Evolutionary conservation across 2,329 filamentous ascomycete genomes (phyloP).

Genomic region (Aureobasidium uvarum): DNA sequence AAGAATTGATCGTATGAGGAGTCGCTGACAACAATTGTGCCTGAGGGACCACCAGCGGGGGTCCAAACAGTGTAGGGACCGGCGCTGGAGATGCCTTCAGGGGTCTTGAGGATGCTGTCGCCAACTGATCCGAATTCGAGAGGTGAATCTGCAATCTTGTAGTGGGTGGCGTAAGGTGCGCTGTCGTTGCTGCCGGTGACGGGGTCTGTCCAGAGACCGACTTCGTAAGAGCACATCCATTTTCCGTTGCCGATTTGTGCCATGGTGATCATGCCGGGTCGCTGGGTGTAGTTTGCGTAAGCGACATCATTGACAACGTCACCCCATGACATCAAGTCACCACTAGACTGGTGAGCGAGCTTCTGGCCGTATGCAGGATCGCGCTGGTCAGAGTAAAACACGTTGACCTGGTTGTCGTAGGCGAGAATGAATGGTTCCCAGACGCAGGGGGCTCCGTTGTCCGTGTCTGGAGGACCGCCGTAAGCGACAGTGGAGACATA

Average conservation of each 20-base stretch:
- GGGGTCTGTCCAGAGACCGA: conserved; percentile 40
- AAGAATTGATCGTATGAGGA: conserved; percentile 47
- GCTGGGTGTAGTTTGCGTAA: conserved; percentile 59
- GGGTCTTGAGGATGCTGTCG: conserved; percentile 45
- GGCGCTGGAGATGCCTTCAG: conserved; percentile 47
- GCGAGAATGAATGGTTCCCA: conserved; percentile 70
- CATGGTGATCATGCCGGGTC: conserved; percentile 68
- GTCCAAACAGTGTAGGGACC: conserved; percentile 56
- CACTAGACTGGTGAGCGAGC: conserved; percentile 62
- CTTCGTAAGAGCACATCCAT: conserved; percentile 66
- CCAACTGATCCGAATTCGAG: conserved; percentile 48
- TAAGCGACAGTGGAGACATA: conserved; percentile 65
- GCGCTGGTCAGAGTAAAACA: conserved; percentile 71
- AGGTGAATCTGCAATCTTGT: conserved; percentile 48
- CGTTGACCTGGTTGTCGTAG: conserved; percentile 59
- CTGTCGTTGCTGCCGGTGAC: conserved; percentile 42
- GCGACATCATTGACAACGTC: conserved; percentile 61
- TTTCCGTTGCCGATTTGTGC: conserved; percentile 56
- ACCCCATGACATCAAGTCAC: conserved; percentile 61
- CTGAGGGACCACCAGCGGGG: conserved; percentile 47
- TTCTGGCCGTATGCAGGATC: conserved; percentile 67
- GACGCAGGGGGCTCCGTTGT: conserved; percentile 66
- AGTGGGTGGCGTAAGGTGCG: conserved; percentile 53
- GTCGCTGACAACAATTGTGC: conserved; percentile 51
- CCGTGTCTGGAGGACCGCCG: conserved; percentile 60